Evolutionary conservation across 805 yeast genomes (phyloP).

Genomic region (Sugiyamaella chiloensis): DNA sequence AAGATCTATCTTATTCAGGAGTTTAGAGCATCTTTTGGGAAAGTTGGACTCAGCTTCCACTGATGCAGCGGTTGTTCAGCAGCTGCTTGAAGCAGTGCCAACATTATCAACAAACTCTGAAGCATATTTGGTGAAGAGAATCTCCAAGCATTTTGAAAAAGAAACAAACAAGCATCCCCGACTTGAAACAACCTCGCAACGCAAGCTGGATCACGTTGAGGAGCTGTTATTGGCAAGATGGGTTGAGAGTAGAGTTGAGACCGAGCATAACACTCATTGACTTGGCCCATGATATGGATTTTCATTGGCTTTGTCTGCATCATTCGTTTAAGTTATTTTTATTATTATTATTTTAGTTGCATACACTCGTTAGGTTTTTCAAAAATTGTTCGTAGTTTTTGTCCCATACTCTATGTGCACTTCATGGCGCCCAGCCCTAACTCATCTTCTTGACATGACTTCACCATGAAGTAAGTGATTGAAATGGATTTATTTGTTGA

Average conservation of each 20-base stretch:
- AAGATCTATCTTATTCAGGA: neutral
- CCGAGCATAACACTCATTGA: neutral
- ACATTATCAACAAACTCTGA: constrained; percentile 19
- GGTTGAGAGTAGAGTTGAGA: constrained; percentile 32
- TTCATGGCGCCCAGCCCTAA: no score
- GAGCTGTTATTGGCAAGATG: constrained; percentile 48
- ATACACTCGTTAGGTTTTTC: no score
- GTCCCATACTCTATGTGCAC: no score
- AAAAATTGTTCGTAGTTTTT: no score
- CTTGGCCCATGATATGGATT: neutral
- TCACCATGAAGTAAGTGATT: constrained; percentile 8
- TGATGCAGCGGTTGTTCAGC: constrained; percentile 5
- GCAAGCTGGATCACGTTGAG: constrained; percentile 35
- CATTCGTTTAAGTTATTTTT: no score
- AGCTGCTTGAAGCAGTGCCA: constrained; percentile 5
- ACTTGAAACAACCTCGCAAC: neutral
- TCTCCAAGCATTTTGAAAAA: constrained; percentile 15
- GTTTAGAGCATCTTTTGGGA: constrained; percentile 13
- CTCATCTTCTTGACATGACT: no score
- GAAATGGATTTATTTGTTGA: neutral
- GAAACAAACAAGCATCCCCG: neutral
- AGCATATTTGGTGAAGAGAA: constrained; percentile 19
- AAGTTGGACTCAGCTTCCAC: constrained; percentile 11
- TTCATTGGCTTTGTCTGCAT: no score
- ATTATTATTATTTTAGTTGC: no score